These are phyloP conservation scores for Neoscytalidium dimidiatum DNA, from an alignment of 2,329 filamentous ascomycete genomes.

Conservation along the genomic window DNA sequence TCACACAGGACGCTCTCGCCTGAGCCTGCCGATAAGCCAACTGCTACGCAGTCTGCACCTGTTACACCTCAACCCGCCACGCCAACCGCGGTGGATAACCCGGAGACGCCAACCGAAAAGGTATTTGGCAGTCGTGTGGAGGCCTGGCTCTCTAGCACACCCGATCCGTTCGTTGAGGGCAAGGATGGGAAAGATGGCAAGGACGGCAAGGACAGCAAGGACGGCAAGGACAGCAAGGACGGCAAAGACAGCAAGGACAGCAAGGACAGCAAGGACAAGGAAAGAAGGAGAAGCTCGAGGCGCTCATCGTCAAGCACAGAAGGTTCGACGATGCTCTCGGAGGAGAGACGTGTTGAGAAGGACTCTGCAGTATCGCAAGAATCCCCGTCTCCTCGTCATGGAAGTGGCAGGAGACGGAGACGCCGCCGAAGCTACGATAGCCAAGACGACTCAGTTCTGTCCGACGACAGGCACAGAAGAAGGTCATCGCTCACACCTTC, in stretches of 20 bases:
- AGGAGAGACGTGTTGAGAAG: neutral
- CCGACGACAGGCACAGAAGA: constrained; percentile 27
- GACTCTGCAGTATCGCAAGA: neutral
- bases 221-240: neutral
- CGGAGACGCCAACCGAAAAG: constrained; percentile 42
- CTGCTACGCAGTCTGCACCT: constrained; percentile 20
- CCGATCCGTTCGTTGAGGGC: constrained; percentile 56
- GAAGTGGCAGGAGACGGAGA: constrained; percentile 29
- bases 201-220: constrained; percentile 31
- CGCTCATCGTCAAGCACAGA: constrained; percentile 18
- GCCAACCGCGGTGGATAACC: constrained; percentile 21
- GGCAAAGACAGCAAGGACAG: constrained; percentile 31
- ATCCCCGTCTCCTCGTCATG: constrained; percentile 10
- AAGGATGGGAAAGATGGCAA: neutral
- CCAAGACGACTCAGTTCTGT: constrained; percentile 27
- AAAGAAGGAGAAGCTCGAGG: neutral
- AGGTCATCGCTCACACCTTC: constrained; percentile 25
- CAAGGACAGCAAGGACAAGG: constrained; percentile 6
- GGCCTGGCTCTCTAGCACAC: constrained; percentile 61
- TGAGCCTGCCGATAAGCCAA: neutral
- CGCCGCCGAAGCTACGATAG: constrained; percentile 32
- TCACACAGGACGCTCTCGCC: constrained; percentile 9
- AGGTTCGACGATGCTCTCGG: constrained; percentile 6
- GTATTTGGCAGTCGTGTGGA: constrained; percentile 57
- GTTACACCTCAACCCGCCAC: constrained; percentile 1